Base-by-base conservation (phyloP, 2,329 filamentous ascomycete species). In the Macroventuria anomochaeta region DNA sequence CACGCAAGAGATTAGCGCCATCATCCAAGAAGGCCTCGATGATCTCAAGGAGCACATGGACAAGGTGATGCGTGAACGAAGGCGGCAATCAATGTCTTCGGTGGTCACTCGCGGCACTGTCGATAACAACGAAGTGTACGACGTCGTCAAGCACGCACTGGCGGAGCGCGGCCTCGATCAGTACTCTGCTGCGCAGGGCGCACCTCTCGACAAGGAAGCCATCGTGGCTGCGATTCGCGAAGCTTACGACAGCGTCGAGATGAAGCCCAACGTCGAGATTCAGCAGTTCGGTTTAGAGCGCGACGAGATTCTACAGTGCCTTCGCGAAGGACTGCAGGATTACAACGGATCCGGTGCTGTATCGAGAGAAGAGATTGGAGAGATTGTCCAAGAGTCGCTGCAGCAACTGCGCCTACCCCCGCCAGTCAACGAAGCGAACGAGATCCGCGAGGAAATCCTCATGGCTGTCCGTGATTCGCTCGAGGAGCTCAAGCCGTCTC, bases 261-360 rank as follows among this genome's bases (percentile, higher is more conserved):
- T 96, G 76, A 96, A 96, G 75, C 93, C 93, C 1, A 91, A 97
- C 65, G 91, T 96, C 43, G 88, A 96, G 64, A 83, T 96, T 4
- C 89, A 96, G 64, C 91, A 96, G 65, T 89, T 96, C 58, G 93
- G 93, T 2, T 80, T 97, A 1, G 93, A 96, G 72, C 85, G 91
- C 5, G 91, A 97, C 11, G 93, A 97, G 69, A 89, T 97, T 40
- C 80, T 97, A 12, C 86, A 89, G 32, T 96, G 92, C 61, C 81
- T 97, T 21, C 87, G 90, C 62, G 89, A 97, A 76, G 93, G 93
- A 0, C 82, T 97, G 0, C 86, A 90, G 61, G 86, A 91, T 39
- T 92, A 95, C 68, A 81, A 82, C 1, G 80, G 82, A 77, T 60
- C 70, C 46, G 59, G 71, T 57, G 84, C 83, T 21, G 87, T 90